phyloP scores from a whole-genome alignment of 176 grass and related monocot genomes.

The Rhynchospora breviuscula region DNA sequence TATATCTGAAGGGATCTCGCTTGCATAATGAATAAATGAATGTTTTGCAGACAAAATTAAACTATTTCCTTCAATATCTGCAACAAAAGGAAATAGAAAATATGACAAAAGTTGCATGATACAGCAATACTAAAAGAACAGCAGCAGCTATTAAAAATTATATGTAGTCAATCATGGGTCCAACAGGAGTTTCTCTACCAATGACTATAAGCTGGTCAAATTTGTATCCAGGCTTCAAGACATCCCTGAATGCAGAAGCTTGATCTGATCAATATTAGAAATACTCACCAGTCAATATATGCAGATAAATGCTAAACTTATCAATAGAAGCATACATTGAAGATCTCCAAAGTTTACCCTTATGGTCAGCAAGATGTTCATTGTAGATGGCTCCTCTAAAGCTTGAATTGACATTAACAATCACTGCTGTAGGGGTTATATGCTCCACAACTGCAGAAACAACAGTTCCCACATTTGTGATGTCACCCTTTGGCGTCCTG shows the following conservation, averaged over 20 bases:
- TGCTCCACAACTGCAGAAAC: constrained; percentile 83
- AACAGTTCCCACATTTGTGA: constrained; percentile 54
- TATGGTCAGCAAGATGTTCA: constrained; percentile 77
- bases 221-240: constrained; percentile 80
- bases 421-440: constrained; percentile 65
- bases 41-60: constrained; percentile 86
- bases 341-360: constrained; percentile 35
- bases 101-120: constrained; percentile 7
- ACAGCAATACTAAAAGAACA: constrained; percentile 4
- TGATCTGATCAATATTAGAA: constrained; percentile 49
- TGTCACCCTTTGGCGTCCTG: constrained; percentile 41
- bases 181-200: constrained; percentile 39
- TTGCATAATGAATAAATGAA: constrained; percentile 57
- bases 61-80: constrained; percentile 79
- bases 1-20: constrained; percentile 74
- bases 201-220: constrained; percentile 82
- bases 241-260: constrained; percentile 61
- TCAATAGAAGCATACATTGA: background rate
- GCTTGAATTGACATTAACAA: constrained; percentile 65
- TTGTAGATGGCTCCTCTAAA: constrained; percentile 67
- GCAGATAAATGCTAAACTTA: background rate
- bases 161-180: background rate
- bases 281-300: background rate
- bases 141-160: background rate
- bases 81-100: constrained; percentile 19